Base-by-base conservation (phyloP, 306 rosid genomes). In the Luffa acutangula region DNA sequence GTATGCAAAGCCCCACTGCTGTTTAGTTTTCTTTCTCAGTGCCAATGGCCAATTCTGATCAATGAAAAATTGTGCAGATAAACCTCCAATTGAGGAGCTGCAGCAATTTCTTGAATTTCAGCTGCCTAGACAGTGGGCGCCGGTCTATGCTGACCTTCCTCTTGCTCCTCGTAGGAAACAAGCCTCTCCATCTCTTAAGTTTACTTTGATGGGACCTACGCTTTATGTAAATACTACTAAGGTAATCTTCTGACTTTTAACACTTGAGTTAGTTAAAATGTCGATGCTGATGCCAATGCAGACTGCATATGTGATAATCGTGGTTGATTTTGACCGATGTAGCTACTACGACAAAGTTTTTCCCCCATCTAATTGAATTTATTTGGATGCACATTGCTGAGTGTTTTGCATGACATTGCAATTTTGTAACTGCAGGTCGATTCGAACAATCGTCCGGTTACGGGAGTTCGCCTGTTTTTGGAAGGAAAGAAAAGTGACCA, bases 111-210 rank as follows among this genome's bases (percentile, higher is more conserved):
- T 94, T 7, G 97, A 92, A 70, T 92, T 89, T 85, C 98, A 94
- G 80, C 82, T 94, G 87, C 92, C 97, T 9, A 87, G 97, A 33
- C 97, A 89, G 57, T 94, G 98, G 98, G 98, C 97, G 5, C 98
- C 98, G 10, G 89, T 85, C 82, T 94, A 89, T 46, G 89, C 90
- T 11, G 97, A 95, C 80, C 86, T 94, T 20, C 97, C 97, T 80
- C 93, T 94, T 58, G 85, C 89, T 86, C 87, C 83, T 9, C 85
- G 85, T 80, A 89, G 89, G 85, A 89, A 72, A 80, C 90, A 85
- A 34, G 81, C 53, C 6, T 89, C 87, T 54, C 95, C 98, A 17
- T 89, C 95, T 18, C 93, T 94, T 33, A 90, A 87, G 88, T 94
- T 94, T 83, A 81, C 85, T 83, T 84, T 94, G 51, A 83, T 91